A percentile compares a stretch with the other conserved stretches of the same genome.
These are phyloP conservation scores for Acacia confusa DNA, from an alignment of 306 rosid species.

Conservation along the genomic window DNA sequence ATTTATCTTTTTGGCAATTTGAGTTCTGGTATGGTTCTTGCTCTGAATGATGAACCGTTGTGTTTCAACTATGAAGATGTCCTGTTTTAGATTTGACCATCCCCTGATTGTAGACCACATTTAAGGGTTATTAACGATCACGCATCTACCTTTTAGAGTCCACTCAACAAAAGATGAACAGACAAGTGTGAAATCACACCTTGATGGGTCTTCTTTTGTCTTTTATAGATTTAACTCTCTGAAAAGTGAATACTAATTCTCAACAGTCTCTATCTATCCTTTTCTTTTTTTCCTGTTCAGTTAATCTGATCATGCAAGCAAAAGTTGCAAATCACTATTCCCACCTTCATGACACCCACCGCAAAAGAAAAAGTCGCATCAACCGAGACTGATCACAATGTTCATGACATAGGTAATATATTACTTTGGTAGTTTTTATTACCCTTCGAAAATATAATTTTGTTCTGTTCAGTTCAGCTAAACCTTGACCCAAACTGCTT, in stretches of 20 bases:
- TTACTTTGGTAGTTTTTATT: background rate
- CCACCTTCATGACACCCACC: background rate
- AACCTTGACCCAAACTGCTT: background rate
- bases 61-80: conserved; percentile 33
- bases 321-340: background rate
- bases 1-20: conserved; percentile 16
- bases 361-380: background rate
- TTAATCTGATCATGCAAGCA: background rate
- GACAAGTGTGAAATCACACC: conserved; percentile 9
- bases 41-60: conserved; percentile 21
- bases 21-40: conserved; percentile 19
- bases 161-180: conserved; percentile 6
- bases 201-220: conserved; percentile 30
- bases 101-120: conserved; percentile 39
- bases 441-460: background rate
- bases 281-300: background rate
- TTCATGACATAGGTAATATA: background rate
- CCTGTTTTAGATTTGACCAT: conserved; percentile 39
- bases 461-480: background rate
- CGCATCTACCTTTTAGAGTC: conserved; percentile 19
- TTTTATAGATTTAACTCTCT: conserved; percentile 28
- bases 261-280: background rate
- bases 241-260: conserved; percentile 24
- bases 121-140: conserved; percentile 8
- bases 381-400: background rate